These are phyloP conservation scores for Fusarium incarnatum DNA, from an alignment of 2,329 filamentous ascomycete genomes.

Conservation along the genomic window DNA sequence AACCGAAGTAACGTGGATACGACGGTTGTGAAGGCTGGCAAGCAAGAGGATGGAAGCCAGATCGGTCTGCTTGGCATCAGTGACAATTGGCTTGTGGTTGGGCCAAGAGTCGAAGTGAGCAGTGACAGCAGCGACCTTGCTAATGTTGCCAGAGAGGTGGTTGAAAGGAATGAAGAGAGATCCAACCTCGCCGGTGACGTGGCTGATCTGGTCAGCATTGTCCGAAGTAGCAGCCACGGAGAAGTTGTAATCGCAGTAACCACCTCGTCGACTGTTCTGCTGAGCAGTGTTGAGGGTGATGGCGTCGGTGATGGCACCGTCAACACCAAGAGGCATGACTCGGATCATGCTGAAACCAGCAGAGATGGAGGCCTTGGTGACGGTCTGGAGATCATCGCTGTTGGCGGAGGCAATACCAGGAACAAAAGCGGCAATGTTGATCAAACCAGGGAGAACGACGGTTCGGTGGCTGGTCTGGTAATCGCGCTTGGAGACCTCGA, in stretches of 20 bases:
- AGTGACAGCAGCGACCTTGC: conserved; percentile 82
- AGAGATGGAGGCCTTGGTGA: conserved; percentile 79
- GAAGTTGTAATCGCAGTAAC: conserved; percentile 83
- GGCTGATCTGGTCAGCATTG: conserved; percentile 80
- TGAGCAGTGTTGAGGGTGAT: conserved; percentile 78
- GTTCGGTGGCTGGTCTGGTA: conserved; percentile 91
- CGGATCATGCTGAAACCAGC: conserved; percentile 85
- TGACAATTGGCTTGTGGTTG: conserved; percentile 81
- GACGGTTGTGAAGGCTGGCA: conserved; percentile 80
- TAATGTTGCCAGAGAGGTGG: conserved; percentile 83
- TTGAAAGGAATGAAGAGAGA: conserved; percentile 88
- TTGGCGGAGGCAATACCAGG: conserved; percentile 74
- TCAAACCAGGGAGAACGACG: conserved; percentile 76
- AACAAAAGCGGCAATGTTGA: conserved; percentile 85
- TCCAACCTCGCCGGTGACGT: conserved; percentile 78
- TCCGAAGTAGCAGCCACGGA: conserved; percentile 79
- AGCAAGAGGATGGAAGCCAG: conserved; percentile 83
- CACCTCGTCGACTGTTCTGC: conserved; percentile 74
- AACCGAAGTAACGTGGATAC: conserved; percentile 83
- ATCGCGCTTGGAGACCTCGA: conserved; percentile 85
- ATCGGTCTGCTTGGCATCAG: conserved; percentile 83
- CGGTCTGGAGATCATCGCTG: conserved; percentile 74
- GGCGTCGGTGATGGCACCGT: conserved; percentile 78
- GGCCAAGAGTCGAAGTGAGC: conserved; percentile 85
- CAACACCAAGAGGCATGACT: conserved; percentile 79